Percentiles rank a stretch among this genome's conserved stretches.
phyloP scores from a whole-genome alignment of 202 grass and related monocot genomes.

The Zoysia matrella region DNA sequence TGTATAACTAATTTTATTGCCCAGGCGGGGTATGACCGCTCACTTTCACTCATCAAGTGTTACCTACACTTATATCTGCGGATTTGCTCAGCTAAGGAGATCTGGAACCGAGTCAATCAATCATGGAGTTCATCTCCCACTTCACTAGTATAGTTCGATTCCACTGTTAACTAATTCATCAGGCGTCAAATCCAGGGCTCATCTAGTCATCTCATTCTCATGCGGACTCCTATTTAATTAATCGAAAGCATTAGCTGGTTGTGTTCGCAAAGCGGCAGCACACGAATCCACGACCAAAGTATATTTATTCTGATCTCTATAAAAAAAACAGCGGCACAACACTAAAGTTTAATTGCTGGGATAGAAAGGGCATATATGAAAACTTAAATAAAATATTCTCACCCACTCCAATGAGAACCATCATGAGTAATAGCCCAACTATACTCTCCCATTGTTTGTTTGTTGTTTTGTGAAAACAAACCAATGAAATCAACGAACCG shows the following conservation, averaged over 20 bases:
- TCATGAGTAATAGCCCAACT: neutral
- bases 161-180: neutral
- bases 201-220: too few relatives aligned
- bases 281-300: neutral
- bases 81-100: slow-evolving; percentile 45
- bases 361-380: slow-evolving; percentile 22
- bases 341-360: slow-evolving; percentile 13
- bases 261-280: slow-evolving; percentile 41
- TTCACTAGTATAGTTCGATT: slow-evolving; percentile 10
- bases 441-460: neutral
- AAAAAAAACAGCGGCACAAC: neutral
- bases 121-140: slow-evolving; percentile 20
- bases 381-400: neutral
- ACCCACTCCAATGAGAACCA: slow-evolving; percentile 26
- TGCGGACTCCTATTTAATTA: neutral
- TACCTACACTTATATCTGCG: neutral
- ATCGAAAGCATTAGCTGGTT: neutral
- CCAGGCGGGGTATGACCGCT: neutral
- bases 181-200: neutral
- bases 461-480: slow-evolving; percentile 7
- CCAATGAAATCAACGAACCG: neutral
- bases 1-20: neutral
- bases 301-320: too few relatives aligned
- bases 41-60: too few relatives aligned
- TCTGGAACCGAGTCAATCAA: slow-evolving; percentile 1